Percentiles rank a stretch among this genome's conserved stretches.
Evolutionary conservation across 345 rosid species (phyloP).

Genomic region (Fremontodendron californicum): DNA sequence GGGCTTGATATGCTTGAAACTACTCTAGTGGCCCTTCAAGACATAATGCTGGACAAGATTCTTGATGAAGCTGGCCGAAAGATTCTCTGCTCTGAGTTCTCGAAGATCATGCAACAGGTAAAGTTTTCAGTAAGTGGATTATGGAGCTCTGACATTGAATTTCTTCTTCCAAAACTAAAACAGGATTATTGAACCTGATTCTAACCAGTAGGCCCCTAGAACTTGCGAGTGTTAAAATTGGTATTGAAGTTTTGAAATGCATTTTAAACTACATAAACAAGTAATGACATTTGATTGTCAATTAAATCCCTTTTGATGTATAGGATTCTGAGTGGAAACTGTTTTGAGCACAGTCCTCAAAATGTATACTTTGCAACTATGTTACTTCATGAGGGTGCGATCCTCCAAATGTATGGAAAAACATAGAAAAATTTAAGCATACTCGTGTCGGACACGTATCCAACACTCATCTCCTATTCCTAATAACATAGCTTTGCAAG

Average conservation of each 20-base stretch:
- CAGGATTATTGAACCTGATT: neutral
- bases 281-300: neutral
- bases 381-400: too few species aligned
- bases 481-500: too few species aligned
- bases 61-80: conserved; percentile 74
- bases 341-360: neutral
- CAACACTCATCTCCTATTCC: too few species aligned
- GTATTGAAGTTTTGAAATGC: neutral
- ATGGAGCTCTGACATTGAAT: neutral
- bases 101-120: conserved; percentile 95
- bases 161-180: neutral
- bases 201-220: neutral
- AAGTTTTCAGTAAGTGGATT: neutral
- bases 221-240: neutral
- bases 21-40: conserved; percentile 86
- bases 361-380: neutral
- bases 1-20: conserved; percentile 99
- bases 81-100: conserved; percentile 71
- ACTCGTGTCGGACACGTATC: too few species aligned
- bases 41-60: conserved; percentile 83
- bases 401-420: too few species aligned
- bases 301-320: neutral
- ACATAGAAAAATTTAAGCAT: too few species aligned
- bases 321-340: neutral
- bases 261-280: neutral